phyloP scores from a whole-genome alignment of 169 alveolate genomes.

The Plasmodium cynomolgi region DNA sequence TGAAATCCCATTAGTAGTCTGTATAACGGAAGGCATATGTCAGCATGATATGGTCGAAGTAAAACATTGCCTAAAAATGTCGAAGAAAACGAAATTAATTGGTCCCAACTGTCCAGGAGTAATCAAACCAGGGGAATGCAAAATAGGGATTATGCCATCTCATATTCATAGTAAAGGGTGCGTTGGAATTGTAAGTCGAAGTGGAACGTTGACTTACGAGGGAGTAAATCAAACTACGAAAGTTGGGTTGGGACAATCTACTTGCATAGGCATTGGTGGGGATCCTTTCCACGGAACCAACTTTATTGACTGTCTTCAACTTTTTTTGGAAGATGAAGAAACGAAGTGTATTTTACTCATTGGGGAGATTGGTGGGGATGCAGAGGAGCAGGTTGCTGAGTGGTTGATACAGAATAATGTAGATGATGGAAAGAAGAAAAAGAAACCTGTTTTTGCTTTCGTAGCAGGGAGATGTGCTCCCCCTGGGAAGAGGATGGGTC shows the following conservation, averaged over 20 bases:
- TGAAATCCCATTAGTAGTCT: conserved; percentile 94
- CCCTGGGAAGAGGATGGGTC: conserved; percentile 98
- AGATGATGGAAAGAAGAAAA: conserved; percentile 64
- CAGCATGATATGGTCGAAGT: conserved; percentile 98
- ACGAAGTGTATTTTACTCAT: conserved; percentile 95
- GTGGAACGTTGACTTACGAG: conserved; percentile 97
- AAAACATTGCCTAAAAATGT: conserved; percentile 84
- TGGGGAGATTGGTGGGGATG: conserved; percentile 99
- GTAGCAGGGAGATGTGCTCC: conserved; percentile 99
- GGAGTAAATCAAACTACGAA: conserved; percentile 98
- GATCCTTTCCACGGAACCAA: conserved; percentile 98
- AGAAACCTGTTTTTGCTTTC: conserved; percentile 95
- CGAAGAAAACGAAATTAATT: conserved; percentile 90
- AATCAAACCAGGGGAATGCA: conserved; percentile 98
- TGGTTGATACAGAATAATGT: conserved; percentile 88
- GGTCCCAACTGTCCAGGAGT: conserved; percentile 99
- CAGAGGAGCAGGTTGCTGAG: conserved; percentile 98
- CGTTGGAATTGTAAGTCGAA: conserved; percentile 90
- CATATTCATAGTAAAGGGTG: conserved; percentile 93
- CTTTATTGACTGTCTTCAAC: conserved; percentile 96
- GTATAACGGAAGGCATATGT: conserved; percentile 99
- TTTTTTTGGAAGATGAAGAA: conserved; percentile 94
- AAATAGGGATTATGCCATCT: conserved; percentile 99
- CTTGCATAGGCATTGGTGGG: conserved; percentile 99
- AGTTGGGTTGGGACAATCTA: conserved; percentile 97